Conservation (phyloP, 306 rosid genomes). For the Mimosa bimucronata region DNA sequence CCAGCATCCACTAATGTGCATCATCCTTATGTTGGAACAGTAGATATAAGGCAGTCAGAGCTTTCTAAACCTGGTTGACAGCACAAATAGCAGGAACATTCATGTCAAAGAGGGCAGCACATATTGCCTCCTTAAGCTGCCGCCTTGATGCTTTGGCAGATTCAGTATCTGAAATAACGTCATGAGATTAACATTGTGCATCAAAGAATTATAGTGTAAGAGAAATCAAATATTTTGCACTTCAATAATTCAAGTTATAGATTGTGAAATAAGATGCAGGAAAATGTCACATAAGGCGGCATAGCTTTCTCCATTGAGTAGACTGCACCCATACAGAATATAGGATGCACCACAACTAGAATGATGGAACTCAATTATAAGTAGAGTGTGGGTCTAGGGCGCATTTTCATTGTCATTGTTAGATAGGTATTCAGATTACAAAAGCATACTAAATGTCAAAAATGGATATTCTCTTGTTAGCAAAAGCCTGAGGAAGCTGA, state of each 20-base stretch:
- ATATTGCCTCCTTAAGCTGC: constrained; percentile 85
- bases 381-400: constrained; percentile 3
- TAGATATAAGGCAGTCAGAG: constrained; percentile 4
- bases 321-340: background rate
- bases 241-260: constrained; percentile 12
- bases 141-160: constrained; percentile 77
- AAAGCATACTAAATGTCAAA: background rate
- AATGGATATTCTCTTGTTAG: background rate
- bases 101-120: constrained; percentile 73
- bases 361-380: constrained; percentile 4
- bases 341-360: constrained; percentile 12
- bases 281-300: background rate
- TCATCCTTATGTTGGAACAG: constrained; percentile 5
- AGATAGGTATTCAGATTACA: background rate
- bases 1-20: background rate
- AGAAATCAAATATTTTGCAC: background rate
- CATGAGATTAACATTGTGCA: constrained; percentile 13
- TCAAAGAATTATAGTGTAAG: constrained; percentile 3
- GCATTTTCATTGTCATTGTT: constrained; percentile 15
- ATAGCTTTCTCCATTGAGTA: background rate
- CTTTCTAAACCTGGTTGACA: constrained; percentile 68
- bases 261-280: constrained; percentile 25
- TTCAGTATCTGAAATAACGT: constrained; percentile 70
- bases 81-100: constrained; percentile 92
- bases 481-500: constrained; percentile 4